Evolutionary conservation across 768 basidiomycete species (phyloP), one percentile per base, ranked within the genome.

Genomic region (Trichaptum fuscoviolaceum): DNA sequence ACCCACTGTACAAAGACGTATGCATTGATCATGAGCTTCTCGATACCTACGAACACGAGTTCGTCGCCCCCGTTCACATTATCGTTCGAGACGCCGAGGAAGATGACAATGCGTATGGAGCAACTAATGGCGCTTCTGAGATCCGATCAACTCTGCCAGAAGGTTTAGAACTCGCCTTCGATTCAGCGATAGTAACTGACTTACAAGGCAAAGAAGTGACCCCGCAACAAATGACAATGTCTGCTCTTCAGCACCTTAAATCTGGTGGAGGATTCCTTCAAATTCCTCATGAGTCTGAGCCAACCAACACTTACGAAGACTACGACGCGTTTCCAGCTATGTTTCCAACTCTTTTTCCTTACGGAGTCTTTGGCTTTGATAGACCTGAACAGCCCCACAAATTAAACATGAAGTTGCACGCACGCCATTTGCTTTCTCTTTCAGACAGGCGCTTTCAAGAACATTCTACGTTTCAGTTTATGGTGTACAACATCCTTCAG

Each of bases 291-390:
- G 52, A 62, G 12, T 12, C n/a, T n/a, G 25, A 12, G 12, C 63
- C 68, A 23, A 63, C 59, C 4, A 42, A 63, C 26, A 30, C 52
- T 23, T 67, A 52, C 35, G 10, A 57, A 1, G 67, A 70, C 63
- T 25, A 59, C 3, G 27, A 60, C 27, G 25, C 70, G 1, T 70
- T 70, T 58, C 69, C 66, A 1, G 63, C 63, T 59, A 59, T 70
- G 26, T 70, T 64, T 66, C 70, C 70, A 1, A 69, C 64, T 18
- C 60, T 71, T 8, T 71, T 67, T 64, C 70, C 70, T 36, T 71
- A 64, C 63, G 70, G 68, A 1, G 30, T 65, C 27, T 70, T 70
- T 15, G 68, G 70, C 0, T 69, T 70, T 36, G 67, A 71, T 17
- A 35, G 63, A n/a, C 60, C 35, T 10, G 36, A 57, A 2, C 58